Conservation (phyloP, 2,329 filamentous ascomycete genomes). For the Ophiostoma montium region DNA sequence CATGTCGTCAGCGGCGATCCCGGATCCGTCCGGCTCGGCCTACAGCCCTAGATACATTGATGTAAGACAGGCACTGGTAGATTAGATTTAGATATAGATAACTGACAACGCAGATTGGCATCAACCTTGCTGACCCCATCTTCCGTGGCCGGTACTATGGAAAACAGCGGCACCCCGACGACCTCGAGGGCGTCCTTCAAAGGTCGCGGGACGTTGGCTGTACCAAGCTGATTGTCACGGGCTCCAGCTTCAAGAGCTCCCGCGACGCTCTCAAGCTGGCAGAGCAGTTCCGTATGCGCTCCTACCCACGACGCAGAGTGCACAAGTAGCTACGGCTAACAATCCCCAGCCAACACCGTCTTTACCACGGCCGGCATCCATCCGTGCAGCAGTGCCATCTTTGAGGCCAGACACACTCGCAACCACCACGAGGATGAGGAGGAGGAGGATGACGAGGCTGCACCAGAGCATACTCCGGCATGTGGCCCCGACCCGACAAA, state of each 20-base stretch:
- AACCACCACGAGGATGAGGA: slow-evolving; percentile 30
- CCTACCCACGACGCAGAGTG: background rate
- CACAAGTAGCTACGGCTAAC: background rate
- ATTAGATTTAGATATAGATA: background rate
- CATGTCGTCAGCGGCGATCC: background rate
- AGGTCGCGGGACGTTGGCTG: slow-evolving; percentile 69
- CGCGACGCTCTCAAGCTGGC: slow-evolving; percentile 61
- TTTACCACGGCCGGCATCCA: slow-evolving; percentile 91
- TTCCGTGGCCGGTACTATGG: slow-evolving; percentile 77
- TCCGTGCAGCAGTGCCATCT: slow-evolving; percentile 72
- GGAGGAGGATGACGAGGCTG: slow-evolving; percentile 23
- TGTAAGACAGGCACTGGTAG: slow-evolving; percentile 25
- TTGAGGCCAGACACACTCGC: slow-evolving; percentile 41
- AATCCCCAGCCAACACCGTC: slow-evolving; percentile 52
- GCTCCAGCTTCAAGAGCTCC: slow-evolving; percentile 71
- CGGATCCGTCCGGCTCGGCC: slow-evolving; percentile 7
- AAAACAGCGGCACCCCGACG: slow-evolving; percentile 58
- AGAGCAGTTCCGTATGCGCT: slow-evolving; percentile 54
- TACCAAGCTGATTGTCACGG: slow-evolving; percentile 82
- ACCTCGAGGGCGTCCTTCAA: slow-evolving; percentile 62
- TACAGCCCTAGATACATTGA: slow-evolving; percentile 46
- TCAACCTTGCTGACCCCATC: slow-evolving; percentile 89
- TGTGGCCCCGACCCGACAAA: slow-evolving; percentile 38
- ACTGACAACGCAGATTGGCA: slow-evolving; percentile 52
- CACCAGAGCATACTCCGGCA: slow-evolving; percentile 30